phyloP scores from a whole-genome alignment of 2,329 filamentous ascomycete genomes.

The Pseudogymnoascus sp. region DNA sequence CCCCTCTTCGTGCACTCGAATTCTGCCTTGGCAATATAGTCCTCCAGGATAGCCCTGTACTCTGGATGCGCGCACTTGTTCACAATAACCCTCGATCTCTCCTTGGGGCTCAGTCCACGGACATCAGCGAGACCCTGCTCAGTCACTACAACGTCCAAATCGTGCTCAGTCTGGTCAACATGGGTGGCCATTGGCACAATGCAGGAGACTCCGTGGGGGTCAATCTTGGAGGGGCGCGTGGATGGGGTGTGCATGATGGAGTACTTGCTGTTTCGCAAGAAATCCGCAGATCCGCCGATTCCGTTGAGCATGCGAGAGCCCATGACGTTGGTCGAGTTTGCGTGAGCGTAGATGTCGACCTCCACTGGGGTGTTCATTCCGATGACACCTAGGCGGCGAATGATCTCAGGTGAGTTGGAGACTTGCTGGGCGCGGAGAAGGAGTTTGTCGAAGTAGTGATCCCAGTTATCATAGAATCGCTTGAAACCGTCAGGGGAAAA shows the following conservation, averaged over 20 bases:
- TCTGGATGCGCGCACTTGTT: conserved; percentile 80
- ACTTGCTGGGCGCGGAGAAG: conserved; percentile 83
- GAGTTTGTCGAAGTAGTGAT: conserved; percentile 71
- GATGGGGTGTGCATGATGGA: conserved; percentile 91
- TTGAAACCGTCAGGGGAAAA: conserved; percentile 89
- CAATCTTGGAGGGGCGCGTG: conserved; percentile 71
- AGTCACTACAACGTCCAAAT: conserved; percentile 81
- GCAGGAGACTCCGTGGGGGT: conserved; percentile 74
- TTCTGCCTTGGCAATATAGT: conserved; percentile 82
- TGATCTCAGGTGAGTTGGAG: conserved; percentile 86
- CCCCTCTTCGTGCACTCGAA: conserved; percentile 80
- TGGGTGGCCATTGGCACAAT: conserved; percentile 92
- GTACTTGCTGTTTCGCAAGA: conserved; percentile 73
- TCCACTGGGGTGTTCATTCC: conserved; percentile 95
- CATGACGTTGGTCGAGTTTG: conserved; percentile 86
- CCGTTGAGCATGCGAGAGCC: conserved; percentile 83
- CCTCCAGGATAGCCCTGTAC: conserved; percentile 73
- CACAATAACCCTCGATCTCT: conserved; percentile 80
- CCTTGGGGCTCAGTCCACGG: conserved; percentile 69
- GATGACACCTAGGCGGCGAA: conserved; percentile 78
- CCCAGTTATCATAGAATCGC: conserved; percentile 84
- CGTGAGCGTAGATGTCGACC: conserved; percentile 91
- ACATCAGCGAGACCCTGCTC: conserved; percentile 76
- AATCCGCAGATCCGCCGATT: conserved; percentile 75
- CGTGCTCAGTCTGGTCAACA: conserved; percentile 88